phyloP scores from a whole-genome alignment of 73 alveolate species.

The Paraurostyla sp. region DNA sequence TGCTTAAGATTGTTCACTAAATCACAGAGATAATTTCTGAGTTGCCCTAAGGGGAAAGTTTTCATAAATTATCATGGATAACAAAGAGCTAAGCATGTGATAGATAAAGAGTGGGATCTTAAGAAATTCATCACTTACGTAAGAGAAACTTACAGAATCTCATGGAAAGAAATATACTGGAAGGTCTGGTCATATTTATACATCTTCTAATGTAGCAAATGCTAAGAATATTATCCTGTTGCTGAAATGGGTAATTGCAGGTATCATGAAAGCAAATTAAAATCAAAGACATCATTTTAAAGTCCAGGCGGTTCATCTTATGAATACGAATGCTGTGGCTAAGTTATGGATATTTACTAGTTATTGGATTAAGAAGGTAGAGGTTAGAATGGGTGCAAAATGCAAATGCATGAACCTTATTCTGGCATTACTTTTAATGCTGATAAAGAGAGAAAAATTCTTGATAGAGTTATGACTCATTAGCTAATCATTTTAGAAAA shows the following conservation, averaged over 20 bases:
- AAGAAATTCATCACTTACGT: constrained; percentile 77
- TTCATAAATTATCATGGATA: constrained; percentile 64
- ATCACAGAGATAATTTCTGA: constrained; percentile 14
- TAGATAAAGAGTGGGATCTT: constrained; percentile 70
- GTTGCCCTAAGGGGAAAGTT: constrained; percentile 63
- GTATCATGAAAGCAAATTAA: constrained; percentile 1
- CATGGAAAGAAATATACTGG: constrained; percentile 81
- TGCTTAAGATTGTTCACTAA: constrained; percentile 68
- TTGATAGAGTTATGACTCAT: constrained; percentile 28
- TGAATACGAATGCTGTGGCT: constrained; percentile 49
- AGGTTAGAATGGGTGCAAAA: constrained; percentile 43
- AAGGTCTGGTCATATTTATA: constrained; percentile 71
- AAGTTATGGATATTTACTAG: constrained; percentile 10
- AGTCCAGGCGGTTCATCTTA: constrained; percentile 11
- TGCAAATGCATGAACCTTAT: constrained; percentile 52
- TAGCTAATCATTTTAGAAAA: constrained; percentile 41
- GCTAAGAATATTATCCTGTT: constrained; percentile 28
- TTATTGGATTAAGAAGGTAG: constrained; percentile 36
- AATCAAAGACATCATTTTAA: neutral
- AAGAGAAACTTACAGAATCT: constrained; percentile 72
- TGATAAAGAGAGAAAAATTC: constrained; percentile 39
- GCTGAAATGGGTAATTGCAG: constrained; percentile 62
- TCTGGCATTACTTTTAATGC: neutral
- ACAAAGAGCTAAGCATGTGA: constrained; percentile 67
- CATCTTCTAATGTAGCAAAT: constrained; percentile 53